These are phyloP conservation scores for Blumeria graminis DNA, from an alignment of 2,329 filamentous ascomycete genomes.

Conservation along the genomic window DNA sequence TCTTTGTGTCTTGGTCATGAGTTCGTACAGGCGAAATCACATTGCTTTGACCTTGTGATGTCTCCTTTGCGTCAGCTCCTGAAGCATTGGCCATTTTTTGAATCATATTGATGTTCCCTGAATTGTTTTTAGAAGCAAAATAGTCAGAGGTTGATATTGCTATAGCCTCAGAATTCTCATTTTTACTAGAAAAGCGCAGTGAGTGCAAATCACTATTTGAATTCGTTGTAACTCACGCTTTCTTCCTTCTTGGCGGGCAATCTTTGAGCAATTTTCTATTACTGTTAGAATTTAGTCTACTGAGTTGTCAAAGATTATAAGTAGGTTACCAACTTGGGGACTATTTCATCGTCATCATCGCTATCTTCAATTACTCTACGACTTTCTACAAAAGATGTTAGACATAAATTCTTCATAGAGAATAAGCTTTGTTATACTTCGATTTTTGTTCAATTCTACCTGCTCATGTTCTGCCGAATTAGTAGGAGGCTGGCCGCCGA, in stretches of 20 bases:
- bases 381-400: slow-evolving; percentile 17
- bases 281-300: too few species aligned
- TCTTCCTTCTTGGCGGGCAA: background rate
- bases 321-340: too few species aligned
- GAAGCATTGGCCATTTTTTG: too few species aligned
- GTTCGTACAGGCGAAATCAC: too few species aligned
- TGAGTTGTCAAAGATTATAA: too few species aligned
- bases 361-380: slow-evolving; percentile 63
- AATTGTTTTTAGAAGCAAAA: slow-evolving; percentile 14
- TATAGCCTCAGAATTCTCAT: slow-evolving; percentile 13
- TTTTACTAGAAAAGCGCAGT: slow-evolving; percentile 7
- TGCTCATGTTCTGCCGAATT: slow-evolving; percentile 16
- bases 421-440: slow-evolving; percentile 9
- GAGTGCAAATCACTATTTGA: too few species aligned
- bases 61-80: too few species aligned
- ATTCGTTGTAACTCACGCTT: background rate
- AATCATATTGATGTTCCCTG: background rate
- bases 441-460: slow-evolving; percentile 14
- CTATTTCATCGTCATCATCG: slow-evolving; percentile 47
- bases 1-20: too few species aligned
- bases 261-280: too few species aligned
- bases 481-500: slow-evolving; percentile 48
- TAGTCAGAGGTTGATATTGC: slow-evolving; percentile 16
- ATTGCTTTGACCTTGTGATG: too few species aligned
- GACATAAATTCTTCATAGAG: background rate